Base-by-base conservation (phyloP, 805 yeast genomes). In the Pichia manshurica region DNA sequence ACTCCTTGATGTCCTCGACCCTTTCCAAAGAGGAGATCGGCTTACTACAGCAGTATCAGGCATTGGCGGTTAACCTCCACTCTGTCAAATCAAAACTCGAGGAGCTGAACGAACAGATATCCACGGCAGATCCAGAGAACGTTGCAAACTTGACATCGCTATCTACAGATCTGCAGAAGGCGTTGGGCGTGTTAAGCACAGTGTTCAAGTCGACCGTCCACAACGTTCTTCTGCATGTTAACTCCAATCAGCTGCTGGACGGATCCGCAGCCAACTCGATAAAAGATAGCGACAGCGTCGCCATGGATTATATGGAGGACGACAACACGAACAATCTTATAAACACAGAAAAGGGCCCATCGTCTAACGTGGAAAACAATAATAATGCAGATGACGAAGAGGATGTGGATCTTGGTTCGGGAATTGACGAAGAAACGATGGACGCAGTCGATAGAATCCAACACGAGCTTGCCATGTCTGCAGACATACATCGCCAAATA, bases 11-110 rank as follows among this genome's bases (percentile, higher is more conserved):
- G n/a, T 32, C 46, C 2, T 19, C 48, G 1, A 17, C 46, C 6
- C 40, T 48, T 5, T 17, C 51, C 1, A 25, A 32, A 19, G 56
- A 64, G 13, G 75, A 72, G 49, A 54, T 63, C 9, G 62, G 60
- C 22, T 59, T 71, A 4, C 61, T 72, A 7, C 63, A 63, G 29
- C 66, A 69, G 46, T 72, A 72, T 37, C 75, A 72, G 50, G 46
- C 52, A 2, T 51, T 72, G 4, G 70, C 75, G 0, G 45, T 53
- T 8, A 65, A 68, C 31, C 48, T 72, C 42, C 52, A 57, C 5
- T 48, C 48, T 9, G 45, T 63, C 25, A 59, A 57, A 21, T 51
- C 56, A 44, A 54, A 63, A 57, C 42, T 62, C 51, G 40, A 22
- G 15, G 22, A 51, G 47, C 19, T 64, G 50, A 45, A 57, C 52